Percentiles rank a stretch among this genome's conserved stretches.
These are phyloP conservation scores for Leccinum pallidistipes DNA, from an alignment of 1,284 basidiomycete genomes.

Conservation along the genomic window DNA sequence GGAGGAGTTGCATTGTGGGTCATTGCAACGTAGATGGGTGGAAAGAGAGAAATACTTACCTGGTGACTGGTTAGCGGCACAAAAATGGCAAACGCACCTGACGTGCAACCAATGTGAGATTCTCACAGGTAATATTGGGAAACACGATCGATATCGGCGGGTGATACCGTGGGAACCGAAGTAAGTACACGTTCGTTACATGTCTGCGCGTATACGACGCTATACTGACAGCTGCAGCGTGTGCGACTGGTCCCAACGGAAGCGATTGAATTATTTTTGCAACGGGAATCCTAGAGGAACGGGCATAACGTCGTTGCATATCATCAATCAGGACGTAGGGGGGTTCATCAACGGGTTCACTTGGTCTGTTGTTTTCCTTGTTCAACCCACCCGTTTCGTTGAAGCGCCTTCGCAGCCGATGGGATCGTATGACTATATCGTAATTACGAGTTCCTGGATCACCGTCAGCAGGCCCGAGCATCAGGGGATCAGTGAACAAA, in stretches of 20 bases:
- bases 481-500: no score
- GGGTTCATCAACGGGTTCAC: conserved; percentile 85
- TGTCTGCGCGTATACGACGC: neutral
- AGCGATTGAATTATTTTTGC: conserved; percentile 79
- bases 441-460: conserved; percentile 63
- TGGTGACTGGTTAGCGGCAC: no score
- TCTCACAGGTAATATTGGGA: no score
- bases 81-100: no score
- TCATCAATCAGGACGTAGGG: conserved; percentile 96
- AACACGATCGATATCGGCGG: no score
- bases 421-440: conserved; percentile 91
- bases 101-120: no score
- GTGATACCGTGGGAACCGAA: no score
- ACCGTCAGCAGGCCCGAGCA: no score
- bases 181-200: conserved; percentile 43
- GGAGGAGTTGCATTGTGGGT: no score
- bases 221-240: conserved; percentile 52
- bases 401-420: conserved; percentile 58
- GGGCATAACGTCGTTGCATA: conserved; percentile 86
- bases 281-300: conserved; percentile 87
- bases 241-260: conserved; percentile 91
- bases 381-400: neutral
- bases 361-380: conserved; percentile 47
- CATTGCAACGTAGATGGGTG: no score
- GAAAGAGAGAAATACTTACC: no score